Percentiles rank a stretch among this genome's conserved stretches.
Conservation (phyloP, 2,329 filamentous ascomycete genomes). For the Colletotrichum eleusines region DNA sequence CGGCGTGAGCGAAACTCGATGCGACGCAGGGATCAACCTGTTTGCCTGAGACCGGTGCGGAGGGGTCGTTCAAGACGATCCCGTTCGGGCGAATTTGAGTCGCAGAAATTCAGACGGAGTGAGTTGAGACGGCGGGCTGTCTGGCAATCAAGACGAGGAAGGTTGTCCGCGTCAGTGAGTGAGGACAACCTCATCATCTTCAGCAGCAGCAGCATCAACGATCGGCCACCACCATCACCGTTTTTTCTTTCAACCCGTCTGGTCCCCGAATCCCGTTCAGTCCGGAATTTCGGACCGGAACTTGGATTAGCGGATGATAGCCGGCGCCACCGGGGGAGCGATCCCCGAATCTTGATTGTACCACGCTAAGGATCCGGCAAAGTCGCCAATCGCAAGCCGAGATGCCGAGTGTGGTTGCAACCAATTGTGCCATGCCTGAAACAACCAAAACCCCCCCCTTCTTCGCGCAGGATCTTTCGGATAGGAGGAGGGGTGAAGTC, state of each 20-base stretch:
- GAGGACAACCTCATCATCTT: neutral
- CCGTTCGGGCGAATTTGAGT: slow-evolving; percentile 29
- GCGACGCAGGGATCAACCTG: slow-evolving; percentile 43
- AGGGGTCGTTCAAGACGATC: slow-evolving; percentile 26
- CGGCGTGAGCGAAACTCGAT: slow-evolving; percentile 46
- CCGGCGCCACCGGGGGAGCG: slow-evolving; percentile 27
- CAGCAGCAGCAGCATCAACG: slow-evolving; percentile 19
- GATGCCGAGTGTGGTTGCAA: slow-evolving; percentile 20
- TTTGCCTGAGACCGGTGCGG: slow-evolving; percentile 44
- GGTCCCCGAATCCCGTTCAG: slow-evolving; percentile 5
- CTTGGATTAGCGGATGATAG: slow-evolving; percentile 24
- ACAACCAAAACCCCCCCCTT: too few species aligned
- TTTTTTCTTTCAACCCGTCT: neutral
- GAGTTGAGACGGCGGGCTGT: slow-evolving; percentile 31
- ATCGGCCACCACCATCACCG: slow-evolving; percentile 12
- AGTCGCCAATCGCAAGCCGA: slow-evolving; percentile 29
- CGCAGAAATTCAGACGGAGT: slow-evolving; percentile 31
- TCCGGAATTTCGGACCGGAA: slow-evolving; percentile 20
- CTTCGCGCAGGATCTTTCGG: slow-evolving; percentile 8
- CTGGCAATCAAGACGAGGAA: neutral
- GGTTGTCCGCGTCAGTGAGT: slow-evolving; percentile 1
- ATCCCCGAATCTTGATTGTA: slow-evolving; percentile 25
- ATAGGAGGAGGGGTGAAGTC: neutral
- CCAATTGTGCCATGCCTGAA: slow-evolving; percentile 33
- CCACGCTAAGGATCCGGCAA: slow-evolving; percentile 24